Conservation (phyloP, 495 filamentous ascomycete species). For the Tuber umbilicatum region DNA sequence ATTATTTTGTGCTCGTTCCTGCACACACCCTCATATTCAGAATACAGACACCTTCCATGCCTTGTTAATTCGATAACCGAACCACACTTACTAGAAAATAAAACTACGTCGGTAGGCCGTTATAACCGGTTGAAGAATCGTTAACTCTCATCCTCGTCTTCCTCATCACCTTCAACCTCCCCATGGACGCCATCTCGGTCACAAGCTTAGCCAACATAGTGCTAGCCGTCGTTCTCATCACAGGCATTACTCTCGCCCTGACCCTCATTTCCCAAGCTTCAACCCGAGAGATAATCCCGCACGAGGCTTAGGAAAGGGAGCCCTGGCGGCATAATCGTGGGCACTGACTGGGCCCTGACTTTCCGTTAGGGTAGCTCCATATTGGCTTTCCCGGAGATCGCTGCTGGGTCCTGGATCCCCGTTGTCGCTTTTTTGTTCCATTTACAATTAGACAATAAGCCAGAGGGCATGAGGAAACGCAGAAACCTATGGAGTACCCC, state of each 20-base stretch:
- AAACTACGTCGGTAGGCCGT: too few species aligned
- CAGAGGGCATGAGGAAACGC: not conserved
- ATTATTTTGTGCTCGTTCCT: too few species aligned
- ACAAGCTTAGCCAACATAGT: not conserved
- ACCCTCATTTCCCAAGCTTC: not conserved
- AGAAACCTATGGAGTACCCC: not conserved
- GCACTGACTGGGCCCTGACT: too few species aligned
- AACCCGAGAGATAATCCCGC: not conserved
- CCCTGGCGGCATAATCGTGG: not conserved
- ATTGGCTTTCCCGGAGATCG: not conserved
- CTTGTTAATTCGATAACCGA: too few species aligned
- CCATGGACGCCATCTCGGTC: not conserved
- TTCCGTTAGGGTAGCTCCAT: too few species aligned
- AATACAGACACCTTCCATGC: too few species aligned
- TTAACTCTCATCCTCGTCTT: not conserved
- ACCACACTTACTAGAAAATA: too few species aligned
- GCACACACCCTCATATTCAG: too few species aligned
- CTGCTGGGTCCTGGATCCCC: not conserved
- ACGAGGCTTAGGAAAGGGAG: not conserved
- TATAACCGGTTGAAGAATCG: too few species aligned
- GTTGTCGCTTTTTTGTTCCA: not conserved
- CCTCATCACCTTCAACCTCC: not conserved
- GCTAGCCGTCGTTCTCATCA: not conserved
- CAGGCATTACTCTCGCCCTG: not conserved
- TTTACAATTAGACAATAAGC: not conserved